Evolutionary conservation across 164 flowering plant genomes (phyloP), one percentile per base, ranked within the genome.

Genomic region (Berberis vulgaris): DNA sequence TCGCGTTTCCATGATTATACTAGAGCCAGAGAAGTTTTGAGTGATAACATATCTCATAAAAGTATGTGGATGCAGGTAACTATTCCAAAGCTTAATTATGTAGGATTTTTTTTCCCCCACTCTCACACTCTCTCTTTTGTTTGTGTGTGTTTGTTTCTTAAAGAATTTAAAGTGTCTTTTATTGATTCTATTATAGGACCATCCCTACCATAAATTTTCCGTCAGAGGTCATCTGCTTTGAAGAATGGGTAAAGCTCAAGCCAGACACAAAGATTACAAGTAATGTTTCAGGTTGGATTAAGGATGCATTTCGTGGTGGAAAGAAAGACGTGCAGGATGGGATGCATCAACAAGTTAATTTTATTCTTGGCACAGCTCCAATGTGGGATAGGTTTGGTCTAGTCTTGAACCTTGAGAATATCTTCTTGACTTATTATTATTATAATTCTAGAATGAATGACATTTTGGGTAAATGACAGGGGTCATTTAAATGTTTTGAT

Each of bases 321-420:
- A 86, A 90, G 82, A 81, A 81, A 55, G 94, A 94, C 65, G 78
- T 75, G 81, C 85, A 82, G 71, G 94, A 88, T 61, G 84, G 84
- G 11, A 73, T 80, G 4, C 67, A 67, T 62, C 82, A 87, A 68
- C 69, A 82, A 74, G 86, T 94, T 67, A 72, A 81, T 69, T 83
- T 80, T 65, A 63, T 77, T 66, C 89, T 93, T 41, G 55, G 80
- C 71, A 84, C 98, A 4, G 91, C 96, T 45, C 98, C 98, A 53
- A 80, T 81, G 74, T 94, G 95, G 96, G 98, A 94, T 72, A 90
- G 96, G 98, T 93, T 65, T 65, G 83, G 68, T 63, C 43, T 61
- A 3, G 13, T 60, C 9, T 62, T 39, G 45, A 46, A 49, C 54
- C 63, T 46, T 50, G 4, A 5, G 49, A 8, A 5, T 45, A 9